Conservation (phyloP, 2,329 filamentous ascomycete species). For the Blumeria graminis region DNA sequence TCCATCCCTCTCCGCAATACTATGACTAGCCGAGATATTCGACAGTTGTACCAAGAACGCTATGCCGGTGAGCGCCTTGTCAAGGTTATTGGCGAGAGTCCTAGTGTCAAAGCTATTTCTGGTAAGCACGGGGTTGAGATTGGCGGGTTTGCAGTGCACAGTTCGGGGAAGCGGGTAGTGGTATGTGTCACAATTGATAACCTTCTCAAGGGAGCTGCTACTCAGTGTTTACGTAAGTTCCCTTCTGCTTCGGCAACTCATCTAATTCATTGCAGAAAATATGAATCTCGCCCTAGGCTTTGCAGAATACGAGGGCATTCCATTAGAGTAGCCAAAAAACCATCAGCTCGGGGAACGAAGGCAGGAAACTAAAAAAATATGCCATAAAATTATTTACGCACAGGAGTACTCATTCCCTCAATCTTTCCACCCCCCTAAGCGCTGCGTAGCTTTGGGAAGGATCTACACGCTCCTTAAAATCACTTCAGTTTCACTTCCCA, state of each 20-base stretch:
- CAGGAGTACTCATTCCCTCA: too few relatives aligned
- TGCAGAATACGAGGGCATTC: constrained; percentile 72
- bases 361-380: too few relatives aligned
- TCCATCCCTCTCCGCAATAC: constrained; percentile 65
- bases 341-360: too few relatives aligned
- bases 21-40: constrained; percentile 79
- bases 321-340: constrained; percentile 17
- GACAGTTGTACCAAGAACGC: constrained; percentile 84
- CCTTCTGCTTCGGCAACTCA: background rate
- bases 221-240: constrained; percentile 68
- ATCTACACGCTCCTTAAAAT: too few relatives aligned
- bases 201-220: constrained; percentile 75
- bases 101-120: constrained; percentile 62
- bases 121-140: constrained; percentile 80
- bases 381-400: too few relatives aligned
- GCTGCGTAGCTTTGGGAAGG: too few relatives aligned
- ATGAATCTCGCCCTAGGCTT: constrained; percentile 86
- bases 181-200: constrained; percentile 88
- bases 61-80: constrained; percentile 92
- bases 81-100: constrained; percentile 73
- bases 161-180: constrained; percentile 72
- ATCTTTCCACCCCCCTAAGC: too few relatives aligned
- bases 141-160: constrained; percentile 85
- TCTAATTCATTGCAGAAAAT: constrained; percentile 34
- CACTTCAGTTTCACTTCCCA: too few relatives aligned